Evolutionary conservation across 169 alveolate genomes (phyloP).

Genomic region (Eimeria falciformis): DNA sequence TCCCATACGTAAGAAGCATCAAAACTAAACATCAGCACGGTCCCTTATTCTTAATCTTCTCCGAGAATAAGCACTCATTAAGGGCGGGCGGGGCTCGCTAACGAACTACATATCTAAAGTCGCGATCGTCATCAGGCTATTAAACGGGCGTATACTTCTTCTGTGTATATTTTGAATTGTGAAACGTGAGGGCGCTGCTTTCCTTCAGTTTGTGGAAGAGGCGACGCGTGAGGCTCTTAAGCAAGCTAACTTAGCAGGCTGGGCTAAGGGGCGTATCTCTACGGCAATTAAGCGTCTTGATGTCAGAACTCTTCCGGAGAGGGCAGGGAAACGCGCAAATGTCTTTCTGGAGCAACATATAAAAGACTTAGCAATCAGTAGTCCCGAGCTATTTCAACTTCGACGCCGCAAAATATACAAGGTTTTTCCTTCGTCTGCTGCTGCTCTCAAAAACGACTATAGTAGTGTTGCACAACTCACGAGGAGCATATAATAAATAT

Average conservation of each 20-base stretch:
- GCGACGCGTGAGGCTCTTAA: neutral
- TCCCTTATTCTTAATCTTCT: too few relatives aligned
- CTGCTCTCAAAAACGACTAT: too few relatives aligned
- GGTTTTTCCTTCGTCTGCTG: neutral
- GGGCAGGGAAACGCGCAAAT: conserved; percentile 24
- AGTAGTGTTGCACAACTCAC: too few relatives aligned
- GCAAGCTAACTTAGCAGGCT: conserved; percentile 15
- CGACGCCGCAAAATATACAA: conserved; percentile 1
- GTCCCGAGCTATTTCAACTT: conserved; percentile 6
- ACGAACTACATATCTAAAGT: too few relatives aligned
- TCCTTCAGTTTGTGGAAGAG: conserved; percentile 29
- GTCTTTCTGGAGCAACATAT: conserved; percentile 37
- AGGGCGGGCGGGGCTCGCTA: too few relatives aligned
- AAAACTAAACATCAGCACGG: neutral
- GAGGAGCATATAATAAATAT: too few relatives aligned
- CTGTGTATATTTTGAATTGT: neutral
- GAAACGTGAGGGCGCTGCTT: too few relatives aligned
- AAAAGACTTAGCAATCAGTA: neutral
- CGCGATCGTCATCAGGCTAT: too few relatives aligned
- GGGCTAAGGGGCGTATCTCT: conserved; percentile 37
- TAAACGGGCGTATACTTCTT: neutral
- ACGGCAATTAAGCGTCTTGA: conserved; percentile 10
- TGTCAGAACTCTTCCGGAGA: conserved; percentile 24
- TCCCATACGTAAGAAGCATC: conserved; percentile 1
- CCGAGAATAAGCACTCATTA: too few relatives aligned